Conservation (phyloP, 768 basidiomycete species). For the Leucosporidium creatinivorum region DNA sequence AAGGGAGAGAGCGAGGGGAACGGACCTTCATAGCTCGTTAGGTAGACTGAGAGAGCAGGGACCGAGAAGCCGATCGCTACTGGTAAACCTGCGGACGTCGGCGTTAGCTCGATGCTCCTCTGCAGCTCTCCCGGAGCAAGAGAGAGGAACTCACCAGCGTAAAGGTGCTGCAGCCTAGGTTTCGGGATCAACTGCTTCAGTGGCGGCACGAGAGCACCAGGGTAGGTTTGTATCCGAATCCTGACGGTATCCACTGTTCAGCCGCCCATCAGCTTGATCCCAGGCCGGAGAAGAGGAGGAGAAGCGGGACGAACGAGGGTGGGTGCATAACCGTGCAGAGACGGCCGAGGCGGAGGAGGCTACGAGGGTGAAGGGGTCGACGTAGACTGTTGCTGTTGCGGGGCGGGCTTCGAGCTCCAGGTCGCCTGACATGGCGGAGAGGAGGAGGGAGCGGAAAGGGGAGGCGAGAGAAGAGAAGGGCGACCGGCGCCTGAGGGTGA, state of each 20-base stretch:
- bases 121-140: too few species aligned
- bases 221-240: slow-evolving; percentile 33
- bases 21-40: slow-evolving; percentile 33
- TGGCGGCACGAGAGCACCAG: slow-evolving; percentile 25
- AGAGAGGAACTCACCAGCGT: slow-evolving; percentile 16
- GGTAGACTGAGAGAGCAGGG: slow-evolving; percentile 29
- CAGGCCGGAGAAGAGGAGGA: background rate
- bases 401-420: background rate
- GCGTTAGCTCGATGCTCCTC: background rate
- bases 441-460: too few species aligned
- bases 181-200: slow-evolving; percentile 26
- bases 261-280: background rate
- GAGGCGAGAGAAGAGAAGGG: too few species aligned
- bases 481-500: too few species aligned
- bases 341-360: slow-evolving; percentile 8
- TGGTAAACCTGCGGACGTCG: slow-evolving; percentile 19
- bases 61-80: slow-evolving; percentile 33
- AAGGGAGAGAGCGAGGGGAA: background rate
- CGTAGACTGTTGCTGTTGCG: slow-evolving; percentile 4
- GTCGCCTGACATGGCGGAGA: too few species aligned
- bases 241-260: slow-evolving; percentile 32
- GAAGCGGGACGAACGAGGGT: slow-evolving; percentile 28
- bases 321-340: slow-evolving; percentile 15
- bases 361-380: slow-evolving; percentile 23
- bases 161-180: slow-evolving; percentile 23